Conservation (phyloP, 208 protist genomes). For the Trypanosoma mega region DNA sequence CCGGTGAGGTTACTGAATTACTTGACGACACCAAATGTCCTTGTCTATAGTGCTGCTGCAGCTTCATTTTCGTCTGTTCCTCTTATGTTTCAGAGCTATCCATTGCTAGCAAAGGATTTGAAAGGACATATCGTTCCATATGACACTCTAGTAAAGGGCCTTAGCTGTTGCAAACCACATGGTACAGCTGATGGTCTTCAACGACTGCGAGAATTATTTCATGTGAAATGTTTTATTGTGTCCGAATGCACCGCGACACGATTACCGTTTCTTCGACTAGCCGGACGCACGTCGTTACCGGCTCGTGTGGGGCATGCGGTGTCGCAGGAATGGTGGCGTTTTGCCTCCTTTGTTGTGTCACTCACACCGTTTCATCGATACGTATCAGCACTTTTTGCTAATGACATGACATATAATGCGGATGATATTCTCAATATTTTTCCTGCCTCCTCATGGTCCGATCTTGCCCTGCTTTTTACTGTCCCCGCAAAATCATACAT, state of each 20-base stretch:
- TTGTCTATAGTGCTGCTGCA: slow-evolving; percentile 59
- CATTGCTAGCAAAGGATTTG: slow-evolving; percentile 34
- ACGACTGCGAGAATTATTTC: slow-evolving; percentile 52
- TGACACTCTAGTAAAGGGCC: slow-evolving; percentile 39
- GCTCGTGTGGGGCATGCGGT: slow-evolving; percentile 14
- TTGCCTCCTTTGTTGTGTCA: slow-evolving; percentile 11
- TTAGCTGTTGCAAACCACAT: slow-evolving; percentile 26
- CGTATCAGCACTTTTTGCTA: slow-evolving; percentile 10
- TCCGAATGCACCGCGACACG: slow-evolving; percentile 37
- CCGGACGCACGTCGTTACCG: slow-evolving; percentile 7
- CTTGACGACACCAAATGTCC: slow-evolving; percentile 68
- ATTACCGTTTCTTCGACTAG: slow-evolving; percentile 20
- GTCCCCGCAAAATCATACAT: slow-evolving; percentile 20
- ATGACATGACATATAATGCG: not conserved
- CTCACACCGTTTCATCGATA: slow-evolving; percentile 18
- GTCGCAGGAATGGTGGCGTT: slow-evolving; percentile 20
- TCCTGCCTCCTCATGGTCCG: slow-evolving; percentile 16
- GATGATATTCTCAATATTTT: slow-evolving; percentile 27
- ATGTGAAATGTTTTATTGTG: slow-evolving; percentile 57
- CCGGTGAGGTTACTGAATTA: slow-evolving; percentile 62
- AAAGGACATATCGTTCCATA: slow-evolving; percentile 35
- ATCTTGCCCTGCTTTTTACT: slow-evolving; percentile 20
- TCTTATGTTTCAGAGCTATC: slow-evolving; percentile 24
- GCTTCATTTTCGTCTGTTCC: slow-evolving; percentile 28
- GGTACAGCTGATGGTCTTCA: slow-evolving; percentile 30